Percentiles rank a stretch among this genome's conserved stretches.
These are phyloP conservation scores for Gastroboletus turbinatus DNA, from an alignment of 1,284 basidiomycete species.

Conservation along the genomic window DNA sequence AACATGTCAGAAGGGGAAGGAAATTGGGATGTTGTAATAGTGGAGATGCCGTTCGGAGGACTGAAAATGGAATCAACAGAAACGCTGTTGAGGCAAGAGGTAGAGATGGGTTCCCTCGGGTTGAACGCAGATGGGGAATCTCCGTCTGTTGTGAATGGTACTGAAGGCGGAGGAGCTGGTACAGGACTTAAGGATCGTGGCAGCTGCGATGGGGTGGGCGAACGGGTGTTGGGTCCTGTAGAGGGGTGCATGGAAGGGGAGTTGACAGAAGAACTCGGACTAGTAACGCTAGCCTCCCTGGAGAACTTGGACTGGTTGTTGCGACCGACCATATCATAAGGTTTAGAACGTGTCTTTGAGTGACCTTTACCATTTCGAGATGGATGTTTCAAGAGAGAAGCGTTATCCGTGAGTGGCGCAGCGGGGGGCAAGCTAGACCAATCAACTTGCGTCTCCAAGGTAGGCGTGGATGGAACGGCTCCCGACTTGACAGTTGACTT, in stretches of 20 bases:
- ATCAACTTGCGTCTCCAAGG: slow-evolving; percentile 40
- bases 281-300: slow-evolving; percentile 53
- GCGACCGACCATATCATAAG: slow-evolving; percentile 54
- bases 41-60: slow-evolving; percentile 16
- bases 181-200: slow-evolving; percentile 17
- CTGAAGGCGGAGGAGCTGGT: slow-evolving; percentile 7
- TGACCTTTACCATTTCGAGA: slow-evolving; percentile 35
- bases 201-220: slow-evolving; percentile 45
- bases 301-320: slow-evolving; percentile 39
- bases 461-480: slow-evolving; percentile 18
- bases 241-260: slow-evolving; percentile 36
- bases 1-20: slow-evolving; percentile 20
- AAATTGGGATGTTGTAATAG: slow-evolving; percentile 14
- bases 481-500: slow-evolving; percentile 65
- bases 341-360: slow-evolving; percentile 51
- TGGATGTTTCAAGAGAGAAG: slow-evolving; percentile 45
- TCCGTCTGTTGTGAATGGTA: slow-evolving; percentile 8
- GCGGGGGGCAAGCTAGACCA: slow-evolving; percentile 41
- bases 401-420: slow-evolving; percentile 30
- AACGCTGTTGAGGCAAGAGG: slow-evolving; percentile 10
- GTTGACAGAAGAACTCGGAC: slow-evolving; percentile 48
- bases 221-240: slow-evolving; percentile 46
- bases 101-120: slow-evolving; percentile 9
- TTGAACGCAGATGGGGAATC: slow-evolving; percentile 7
- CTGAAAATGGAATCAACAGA: slow-evolving; percentile 14